Evolutionary conservation across 2,329 filamentous ascomycete genomes (phyloP), one percentile per base, ranked within the genome.

Genomic region (Tolypocladium tropicale): DNA sequence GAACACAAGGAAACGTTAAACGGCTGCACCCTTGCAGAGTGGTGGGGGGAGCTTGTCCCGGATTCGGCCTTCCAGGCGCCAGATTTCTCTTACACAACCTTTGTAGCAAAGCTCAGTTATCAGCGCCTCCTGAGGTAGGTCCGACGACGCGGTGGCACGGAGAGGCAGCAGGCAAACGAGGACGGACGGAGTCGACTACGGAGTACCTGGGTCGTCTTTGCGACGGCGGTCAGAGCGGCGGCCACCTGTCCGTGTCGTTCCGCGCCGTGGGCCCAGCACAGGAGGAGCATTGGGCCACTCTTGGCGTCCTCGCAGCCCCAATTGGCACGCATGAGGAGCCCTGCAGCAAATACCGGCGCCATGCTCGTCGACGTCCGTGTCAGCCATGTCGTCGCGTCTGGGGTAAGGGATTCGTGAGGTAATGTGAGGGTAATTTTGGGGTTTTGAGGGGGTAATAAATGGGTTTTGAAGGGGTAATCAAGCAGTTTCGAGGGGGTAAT

Each of bases 41-140:
- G 54, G 60, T 67, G 65, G 67, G 65, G 66, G 62, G 63, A 63
- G 57, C 52, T 55, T 12, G 54, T 59, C 58, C 62, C 62, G 59
- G 59, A 61, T 64, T 62, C 64, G 62, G 61, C 65, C 55, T 60
- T 53, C 57, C 59, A 53, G 54, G 50, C 59, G 52, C 58, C 58
- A 55, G 61, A 64, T 69, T 71, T 70, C 68, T 70, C 65, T 71
- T 70, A 69, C 68, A 69, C 65, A 70, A 67, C 58, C 59, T 60
- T 64, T 65, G 64, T 68, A 67, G 67, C 68, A 68, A 69, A 67
- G 63, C 63, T 50, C 60, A 53, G 28, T 43, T 52, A 52, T 52
- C 36, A 52, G 28, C 23, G 25, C 14, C 33, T 14, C 32, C 21
- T 30, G 21, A 5, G 18, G n/a, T 52, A 12, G 49, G 34, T 12